Percentiles rank a stretch among this genome's conserved stretches.
These are phyloP conservation scores for Lotus japonicus DNA, from an alignment of 306 rosid species.

Conservation along the genomic window DNA sequence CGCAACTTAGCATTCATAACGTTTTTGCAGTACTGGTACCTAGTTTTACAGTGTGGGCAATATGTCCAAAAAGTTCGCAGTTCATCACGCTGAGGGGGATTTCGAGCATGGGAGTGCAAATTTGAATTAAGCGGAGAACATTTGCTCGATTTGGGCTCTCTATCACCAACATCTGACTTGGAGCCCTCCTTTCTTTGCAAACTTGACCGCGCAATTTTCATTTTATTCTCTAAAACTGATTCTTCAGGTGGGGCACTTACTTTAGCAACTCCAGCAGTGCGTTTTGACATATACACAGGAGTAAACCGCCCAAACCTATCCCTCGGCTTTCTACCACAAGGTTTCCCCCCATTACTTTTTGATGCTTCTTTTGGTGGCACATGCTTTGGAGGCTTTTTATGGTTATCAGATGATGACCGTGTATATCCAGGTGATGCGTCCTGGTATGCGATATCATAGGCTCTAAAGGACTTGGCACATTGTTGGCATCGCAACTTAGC, in stretches of 20 bases:
- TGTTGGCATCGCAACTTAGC: conserved; percentile 46
- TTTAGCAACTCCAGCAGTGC: conserved; percentile 23
- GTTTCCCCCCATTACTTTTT: conserved; percentile 26
- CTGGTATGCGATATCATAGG: conserved; percentile 38
- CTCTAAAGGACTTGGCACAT: conserved; percentile 43
- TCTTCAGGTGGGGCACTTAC: conserved; percentile 24
- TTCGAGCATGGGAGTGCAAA: too few species aligned
- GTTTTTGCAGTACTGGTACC: conserved; percentile 48
- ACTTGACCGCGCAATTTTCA: conserved; percentile 23
- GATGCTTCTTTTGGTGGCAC: conserved; percentile 32
- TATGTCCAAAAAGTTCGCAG: conserved; percentile 88
- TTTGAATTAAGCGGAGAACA: conserved; percentile 21
- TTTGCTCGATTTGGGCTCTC: too few species aligned
- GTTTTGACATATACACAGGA: conserved; percentile 31
- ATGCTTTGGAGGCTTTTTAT: conserved; percentile 28
- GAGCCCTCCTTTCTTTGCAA: conserved; percentile 23
- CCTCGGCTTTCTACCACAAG: conserved; percentile 4
- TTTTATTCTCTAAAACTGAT: conserved; percentile 15
- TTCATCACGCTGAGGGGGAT: too few species aligned
- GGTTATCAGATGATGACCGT: conserved; percentile 20
- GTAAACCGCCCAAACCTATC: background rate
- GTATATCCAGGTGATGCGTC: conserved; percentile 22
- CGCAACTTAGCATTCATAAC: conserved; percentile 30
- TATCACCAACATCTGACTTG: conserved; percentile 26
- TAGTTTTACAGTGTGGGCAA: conserved; percentile 49